Evolutionary conservation across 495 filamentous ascomycete genomes (phyloP), one percentile per base, ranked within the genome.

Genomic region (Pyrenula aspistea): DNA sequence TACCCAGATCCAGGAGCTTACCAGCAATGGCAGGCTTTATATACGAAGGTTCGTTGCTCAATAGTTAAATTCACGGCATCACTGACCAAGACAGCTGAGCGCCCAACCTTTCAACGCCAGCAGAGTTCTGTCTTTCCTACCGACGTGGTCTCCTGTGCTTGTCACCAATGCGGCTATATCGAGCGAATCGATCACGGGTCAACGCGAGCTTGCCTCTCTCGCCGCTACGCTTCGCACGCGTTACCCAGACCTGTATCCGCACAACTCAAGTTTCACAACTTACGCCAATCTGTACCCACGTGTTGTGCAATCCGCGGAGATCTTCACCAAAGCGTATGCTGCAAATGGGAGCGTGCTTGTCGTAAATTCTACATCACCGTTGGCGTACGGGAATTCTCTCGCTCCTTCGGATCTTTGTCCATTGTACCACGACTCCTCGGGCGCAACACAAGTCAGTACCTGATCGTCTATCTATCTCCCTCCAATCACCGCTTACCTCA

Each of bases 211-310:
- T 62, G 3, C 19, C 59, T 61, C 60, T 54, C 55, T 60, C n/a
- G 56, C 55, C 2, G 56, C 31, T 55, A 58, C 62, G 25, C 36
- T 59, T 25, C 50, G 47, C 11, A 67, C 65, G 58, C 68, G 64
- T 56, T 80, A 83, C 57, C 79, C 79, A 12, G 56, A 70, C n/a
- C 73, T 83, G 42, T 84, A 84, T 62, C 61, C 62, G 20, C 74
- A 81, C 50, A 77, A 77, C 49, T 72, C 71, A 12, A 71, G 71
- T 0, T 82, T 83, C 67, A 62, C 72, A 4, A 65, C 78, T 10
- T 84, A 80, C 80, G 75, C 77, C 2, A 84, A 84, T 59, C 71
- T 78, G 53, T 82, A 82, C 60, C 69, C 72, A 48, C 70, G 71
- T 10, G 75, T 78, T 2, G 71, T 83, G 54, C 65, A 80, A 65